Evolutionary conservation across 495 filamentous ascomycete genomes (phyloP).

Genomic region (Neurospora africana): DNA sequence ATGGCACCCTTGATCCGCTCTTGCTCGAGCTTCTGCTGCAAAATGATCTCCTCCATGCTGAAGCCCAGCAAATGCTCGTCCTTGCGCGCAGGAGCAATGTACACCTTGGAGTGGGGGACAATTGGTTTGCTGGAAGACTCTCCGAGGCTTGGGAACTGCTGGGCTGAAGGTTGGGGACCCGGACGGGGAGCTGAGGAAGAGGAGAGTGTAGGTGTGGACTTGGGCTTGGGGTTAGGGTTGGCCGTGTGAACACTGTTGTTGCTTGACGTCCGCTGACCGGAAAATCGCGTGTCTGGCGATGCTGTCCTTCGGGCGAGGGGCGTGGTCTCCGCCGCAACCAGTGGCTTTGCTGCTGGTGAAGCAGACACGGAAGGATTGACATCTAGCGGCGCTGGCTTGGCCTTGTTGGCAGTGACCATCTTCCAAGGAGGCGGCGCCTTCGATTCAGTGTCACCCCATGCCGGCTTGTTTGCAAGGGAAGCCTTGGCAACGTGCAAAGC

Average conservation of each 20-base stretch:
- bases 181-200: constrained; percentile 1
- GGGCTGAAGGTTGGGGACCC: constrained; percentile 4
- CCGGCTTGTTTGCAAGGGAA: constrained; percentile 15
- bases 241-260: not conserved
- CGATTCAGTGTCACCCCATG: constrained; percentile 20
- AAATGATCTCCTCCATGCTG: constrained; percentile 79
- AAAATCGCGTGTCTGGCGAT: constrained; percentile 45
- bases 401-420: constrained; percentile 27
- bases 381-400: constrained; percentile 11
- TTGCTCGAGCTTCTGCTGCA: constrained; percentile 77
- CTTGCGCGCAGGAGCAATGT: constrained; percentile 32
- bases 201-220: constrained; percentile 3
- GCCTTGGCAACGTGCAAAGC: constrained; percentile 8
- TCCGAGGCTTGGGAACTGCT: not conserved
- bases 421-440: constrained; percentile 63
- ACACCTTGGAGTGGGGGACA: constrained; percentile 40
- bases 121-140: constrained; percentile 13
- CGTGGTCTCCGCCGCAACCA: constrained; percentile 21
- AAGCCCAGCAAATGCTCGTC: constrained; percentile 52
- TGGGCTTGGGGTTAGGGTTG: constrained; percentile 1
- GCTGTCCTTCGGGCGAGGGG: constrained; percentile 33
- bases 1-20: constrained; percentile 70
- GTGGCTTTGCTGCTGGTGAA: constrained; percentile 32
- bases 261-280: constrained; percentile 33
- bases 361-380: constrained; percentile 34